Evolutionary conservation across 805 yeast genomes (phyloP).

Genomic region (Hanseniaspora pseudoguilliermondii): DNA sequence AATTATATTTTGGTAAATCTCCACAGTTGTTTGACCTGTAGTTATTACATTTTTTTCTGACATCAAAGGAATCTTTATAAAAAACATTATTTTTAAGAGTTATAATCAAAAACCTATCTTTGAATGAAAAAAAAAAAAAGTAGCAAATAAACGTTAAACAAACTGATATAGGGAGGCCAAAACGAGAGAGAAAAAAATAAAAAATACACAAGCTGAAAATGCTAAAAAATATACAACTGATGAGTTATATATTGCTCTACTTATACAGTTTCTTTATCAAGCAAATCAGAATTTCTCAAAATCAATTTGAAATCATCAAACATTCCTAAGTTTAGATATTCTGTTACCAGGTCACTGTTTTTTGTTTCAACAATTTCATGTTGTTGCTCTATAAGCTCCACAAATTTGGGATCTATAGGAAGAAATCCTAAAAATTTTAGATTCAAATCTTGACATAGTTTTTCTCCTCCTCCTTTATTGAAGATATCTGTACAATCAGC

Average conservation of each 20-base stretch:
- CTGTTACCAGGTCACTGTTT: conserved; percentile 24
- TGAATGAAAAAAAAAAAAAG: too few species aligned
- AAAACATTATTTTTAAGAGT: too few species aligned
- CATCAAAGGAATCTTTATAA: too few species aligned
- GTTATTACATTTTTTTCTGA: too few species aligned
- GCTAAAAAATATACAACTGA: neutral
- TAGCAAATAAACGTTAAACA: too few species aligned
- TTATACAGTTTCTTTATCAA: neutral
- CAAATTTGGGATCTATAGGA: conserved; percentile 89
- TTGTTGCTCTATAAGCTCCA: conserved; percentile 63
- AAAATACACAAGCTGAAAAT: too few species aligned
- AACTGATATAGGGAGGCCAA: too few species aligned
- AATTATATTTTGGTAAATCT: too few species aligned
- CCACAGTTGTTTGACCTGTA: too few species aligned
- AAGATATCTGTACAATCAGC: conserved; percentile 85
- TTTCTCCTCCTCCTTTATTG: conserved; percentile 82
- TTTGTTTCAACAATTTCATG: conserved; percentile 10
- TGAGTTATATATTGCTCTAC: neutral
- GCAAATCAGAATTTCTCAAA: conserved; percentile 23
- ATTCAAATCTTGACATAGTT: conserved; percentile 47
- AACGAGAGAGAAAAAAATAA: too few species aligned
- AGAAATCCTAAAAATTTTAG: conserved; percentile 70
- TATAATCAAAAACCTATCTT: too few species aligned
- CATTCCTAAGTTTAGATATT: conserved; percentile 27
- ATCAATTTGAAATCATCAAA: conserved; percentile 35